These are phyloP conservation scores for Aspergillus vadensis DNA, from an alignment of 2,329 filamentous ascomycete genomes.

Conservation along the genomic window DNA sequence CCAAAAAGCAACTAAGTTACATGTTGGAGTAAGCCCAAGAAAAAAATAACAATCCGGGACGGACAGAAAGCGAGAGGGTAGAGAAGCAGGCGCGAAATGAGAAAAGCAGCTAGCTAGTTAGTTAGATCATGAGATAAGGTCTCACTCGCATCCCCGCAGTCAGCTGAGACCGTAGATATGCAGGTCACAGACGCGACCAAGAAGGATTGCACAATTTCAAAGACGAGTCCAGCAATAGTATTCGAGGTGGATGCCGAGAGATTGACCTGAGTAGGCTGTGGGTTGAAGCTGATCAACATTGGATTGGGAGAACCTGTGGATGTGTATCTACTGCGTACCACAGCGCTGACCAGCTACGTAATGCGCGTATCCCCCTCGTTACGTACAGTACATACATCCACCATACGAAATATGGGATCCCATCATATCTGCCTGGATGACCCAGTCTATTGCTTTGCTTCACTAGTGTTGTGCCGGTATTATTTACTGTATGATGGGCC, in stretches of 20 bases:
- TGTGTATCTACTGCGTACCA: not conserved
- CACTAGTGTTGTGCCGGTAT: too few species aligned
- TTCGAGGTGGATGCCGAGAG: not conserved
- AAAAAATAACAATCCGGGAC: not conserved
- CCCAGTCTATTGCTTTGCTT: not conserved
- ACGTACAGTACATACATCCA: not conserved
- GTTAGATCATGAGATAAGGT: constrained; percentile 25
- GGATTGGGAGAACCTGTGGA: not conserved
- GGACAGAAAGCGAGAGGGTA: constrained; percentile 2
- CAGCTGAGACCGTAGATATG: constrained; percentile 18
- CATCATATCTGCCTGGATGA: too few species aligned
- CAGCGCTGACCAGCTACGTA: not conserved
- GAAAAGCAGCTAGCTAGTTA: constrained; percentile 6
- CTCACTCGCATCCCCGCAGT: constrained; percentile 21
- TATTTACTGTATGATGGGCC: too few species aligned
- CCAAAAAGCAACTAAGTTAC: constrained; percentile 11
- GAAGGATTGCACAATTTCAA: not conserved
- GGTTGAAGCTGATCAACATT: not conserved
- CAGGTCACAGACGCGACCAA: constrained; percentile 9
- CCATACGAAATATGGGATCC: too few species aligned
- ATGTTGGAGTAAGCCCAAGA: constrained; percentile 10
- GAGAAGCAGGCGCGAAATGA: constrained; percentile 1
- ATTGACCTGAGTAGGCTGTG: not conserved
- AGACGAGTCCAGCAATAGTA: not conserved
- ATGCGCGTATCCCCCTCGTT: not conserved